Evolutionary conservation across 177 flowering plant species (phyloP).

Genomic region (Vitis hybrid): DNA sequence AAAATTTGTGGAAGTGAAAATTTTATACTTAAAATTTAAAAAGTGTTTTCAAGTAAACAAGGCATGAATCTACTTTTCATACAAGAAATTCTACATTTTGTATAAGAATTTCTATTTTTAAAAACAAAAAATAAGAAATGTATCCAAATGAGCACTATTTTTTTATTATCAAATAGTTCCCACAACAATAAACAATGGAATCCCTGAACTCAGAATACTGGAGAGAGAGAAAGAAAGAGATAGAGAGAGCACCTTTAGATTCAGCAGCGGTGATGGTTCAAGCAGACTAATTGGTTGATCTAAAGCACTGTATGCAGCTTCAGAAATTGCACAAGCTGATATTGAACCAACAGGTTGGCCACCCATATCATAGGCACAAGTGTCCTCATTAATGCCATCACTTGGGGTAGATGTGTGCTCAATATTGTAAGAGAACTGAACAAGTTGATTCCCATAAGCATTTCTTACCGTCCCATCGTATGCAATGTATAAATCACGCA

Average conservation of each 20-base stretch:
- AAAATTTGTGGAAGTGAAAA: too few relatives aligned
- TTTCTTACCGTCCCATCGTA: constrained; percentile 97
- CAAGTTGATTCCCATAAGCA: constrained; percentile 77
- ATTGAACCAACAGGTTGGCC: constrained; percentile 85
- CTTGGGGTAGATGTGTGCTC: constrained; percentile 12
- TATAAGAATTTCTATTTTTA: too few relatives aligned
- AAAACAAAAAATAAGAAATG: too few relatives aligned
- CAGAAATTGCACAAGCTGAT: constrained; percentile 88
- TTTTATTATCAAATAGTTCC: too few relatives aligned
- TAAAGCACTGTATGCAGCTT: constrained; percentile 94
- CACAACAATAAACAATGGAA: too few relatives aligned
- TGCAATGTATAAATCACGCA: constrained; percentile 70
- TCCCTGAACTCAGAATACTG: too few relatives aligned
- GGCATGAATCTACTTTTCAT: too few relatives aligned
- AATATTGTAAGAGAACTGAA: constrained; percentile 70
- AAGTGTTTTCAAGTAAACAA: too few relatives aligned
- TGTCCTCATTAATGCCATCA: constrained; percentile 12
- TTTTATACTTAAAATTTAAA: too few relatives aligned
- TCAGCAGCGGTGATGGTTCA: constrained; percentile 72
- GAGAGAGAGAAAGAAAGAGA: constrained; percentile 10
- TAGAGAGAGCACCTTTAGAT: constrained; percentile 66
- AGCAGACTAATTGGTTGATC: constrained; percentile 75
- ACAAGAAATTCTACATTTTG: too few relatives aligned
- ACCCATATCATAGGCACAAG: constrained; percentile 27
- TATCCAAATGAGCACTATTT: too few relatives aligned